Conservation (phyloP, 2,329 filamentous ascomycete genomes). For the Fusarium globosum region DNA sequence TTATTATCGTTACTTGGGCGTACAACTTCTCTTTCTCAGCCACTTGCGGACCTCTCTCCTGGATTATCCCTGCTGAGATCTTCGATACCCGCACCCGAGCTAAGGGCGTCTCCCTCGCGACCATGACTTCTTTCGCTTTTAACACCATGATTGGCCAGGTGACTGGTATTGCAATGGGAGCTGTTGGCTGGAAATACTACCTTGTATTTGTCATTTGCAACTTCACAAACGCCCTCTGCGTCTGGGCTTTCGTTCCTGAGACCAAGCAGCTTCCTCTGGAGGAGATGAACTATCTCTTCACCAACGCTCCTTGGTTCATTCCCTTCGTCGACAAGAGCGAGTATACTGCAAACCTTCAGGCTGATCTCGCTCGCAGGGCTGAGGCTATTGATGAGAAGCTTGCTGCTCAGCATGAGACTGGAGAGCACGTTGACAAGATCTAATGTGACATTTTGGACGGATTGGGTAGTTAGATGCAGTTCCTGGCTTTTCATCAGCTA, state of each 20-base stretch:
- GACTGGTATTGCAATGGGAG: slow-evolving; percentile 43
- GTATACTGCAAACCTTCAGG: slow-evolving; percentile 32
- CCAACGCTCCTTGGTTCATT: slow-evolving; percentile 24
- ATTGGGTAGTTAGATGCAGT: not conserved
- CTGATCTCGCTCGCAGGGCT: slow-evolving; percentile 68
- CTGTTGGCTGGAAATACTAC: slow-evolving; percentile 57
- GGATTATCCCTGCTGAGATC: slow-evolving; percentile 75
- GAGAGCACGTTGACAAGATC: slow-evolving; percentile 6
- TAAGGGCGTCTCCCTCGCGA: slow-evolving; percentile 80
- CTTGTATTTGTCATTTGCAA: slow-evolving; percentile 49
- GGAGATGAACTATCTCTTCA: slow-evolving; percentile 63
- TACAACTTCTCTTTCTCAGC: slow-evolving; percentile 83
- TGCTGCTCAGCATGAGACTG: slow-evolving; percentile 16
- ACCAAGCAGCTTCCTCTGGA: slow-evolving; percentile 72
- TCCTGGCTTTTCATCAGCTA: too few relatives aligned
- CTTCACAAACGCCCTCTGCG: slow-evolving; percentile 55
- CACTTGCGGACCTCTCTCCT: slow-evolving; percentile 74
- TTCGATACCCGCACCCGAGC: slow-evolving; percentile 81
- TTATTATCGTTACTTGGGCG: slow-evolving; percentile 79
- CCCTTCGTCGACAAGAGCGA: slow-evolving; percentile 11
- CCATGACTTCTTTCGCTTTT: slow-evolving; percentile 79
- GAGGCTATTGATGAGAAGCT: slow-evolving; percentile 33
- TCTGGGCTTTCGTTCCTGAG: slow-evolving; percentile 74
- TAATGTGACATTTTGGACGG: not conserved
- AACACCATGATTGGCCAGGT: slow-evolving; percentile 72